Evolutionary conservation across 768 basidiomycete species (phyloP).

Genomic region (Dentipellis sp.): DNA sequence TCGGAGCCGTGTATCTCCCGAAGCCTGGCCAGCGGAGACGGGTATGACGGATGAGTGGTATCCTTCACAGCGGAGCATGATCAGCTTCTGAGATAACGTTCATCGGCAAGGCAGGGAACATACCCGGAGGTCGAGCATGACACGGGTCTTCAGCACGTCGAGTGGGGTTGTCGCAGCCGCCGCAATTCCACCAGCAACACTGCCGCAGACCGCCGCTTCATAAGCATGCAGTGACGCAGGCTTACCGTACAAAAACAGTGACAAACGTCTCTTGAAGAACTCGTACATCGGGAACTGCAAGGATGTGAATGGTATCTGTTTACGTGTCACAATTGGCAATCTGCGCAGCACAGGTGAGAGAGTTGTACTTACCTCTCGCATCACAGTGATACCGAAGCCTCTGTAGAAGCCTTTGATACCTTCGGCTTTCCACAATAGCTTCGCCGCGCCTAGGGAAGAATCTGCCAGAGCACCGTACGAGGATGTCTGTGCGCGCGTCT

Average conservation of each 20-base stretch:
- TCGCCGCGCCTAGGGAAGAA: conserved; percentile 55
- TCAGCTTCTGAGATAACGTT: not conserved
- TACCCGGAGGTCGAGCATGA: conserved; percentile 90
- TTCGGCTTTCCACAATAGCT: conserved; percentile 44
- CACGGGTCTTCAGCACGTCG: conserved; percentile 93
- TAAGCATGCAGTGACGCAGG: conserved; percentile 43
- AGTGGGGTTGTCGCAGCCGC: conserved; percentile 89
- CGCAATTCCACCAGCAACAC: conserved; percentile 82
- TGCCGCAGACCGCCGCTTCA: conserved; percentile 84
- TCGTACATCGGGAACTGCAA: conserved; percentile 96
- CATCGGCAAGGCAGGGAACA: conserved; percentile 15
- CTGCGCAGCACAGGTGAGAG: not conserved
- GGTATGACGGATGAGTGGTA: conserved; percentile 35
- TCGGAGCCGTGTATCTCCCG: conserved; percentile 60
- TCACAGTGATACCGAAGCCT: conserved; percentile 77
- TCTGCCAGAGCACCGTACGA: conserved; percentile 48
- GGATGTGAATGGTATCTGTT: conserved; percentile 91
- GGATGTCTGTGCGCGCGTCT: conserved; percentile 85
- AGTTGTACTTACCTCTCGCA: conserved; percentile 39
- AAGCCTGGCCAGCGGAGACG: conserved; percentile 50
- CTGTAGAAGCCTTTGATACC: conserved; percentile 80
- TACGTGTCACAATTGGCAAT: not conserved
- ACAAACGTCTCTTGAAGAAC: conserved; percentile 62
- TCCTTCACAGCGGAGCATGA: conserved; percentile 28
- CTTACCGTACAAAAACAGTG: conserved; percentile 42